Evolutionary conservation across 371 early-diverging fungal species (phyloP), one percentile per base, ranked within the genome.

Genomic region (Mortierella sp.): DNA sequence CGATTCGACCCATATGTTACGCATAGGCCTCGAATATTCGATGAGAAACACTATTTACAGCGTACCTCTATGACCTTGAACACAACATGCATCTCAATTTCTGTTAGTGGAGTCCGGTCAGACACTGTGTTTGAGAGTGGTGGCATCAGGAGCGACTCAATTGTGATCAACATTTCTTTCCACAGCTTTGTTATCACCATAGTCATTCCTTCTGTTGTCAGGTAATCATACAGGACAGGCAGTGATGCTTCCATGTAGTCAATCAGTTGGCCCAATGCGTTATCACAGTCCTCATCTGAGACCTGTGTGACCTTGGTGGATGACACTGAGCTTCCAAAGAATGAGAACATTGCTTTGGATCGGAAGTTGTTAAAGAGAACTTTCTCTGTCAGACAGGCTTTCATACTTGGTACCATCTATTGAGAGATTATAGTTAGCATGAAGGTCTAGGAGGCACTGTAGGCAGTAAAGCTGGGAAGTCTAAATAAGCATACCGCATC

Each of bases 171-270:
- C 11, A 92, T 90, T 64, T 96, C 97, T 73, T 91, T 91, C 98
- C 98, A 98, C 14, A 95, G 90, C 69, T 89, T 90, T 37, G 88
- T 84, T 49, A 97, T 91, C 12, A 97, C 93, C 73, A 93, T 88
- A 43, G 93, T 91, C 79, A 96, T 94, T 68, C 94, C 93, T 30
- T 88, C 87, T 12, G 91, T 88, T n/a, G 95, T 94, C 30, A 97
- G 86, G 64, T 92, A 88, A 35, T 90, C 88, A 68, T 93, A 94
- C 39, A 97, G 81, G 0, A 91, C 91, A 35, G 91, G 92, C 6
- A 98, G 84, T 68, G 97, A 96, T 40, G 87, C 91, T 69, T 98
- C 95, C 66, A 98, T 86, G 73, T 97, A 97, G 76, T 96, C 97
- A 52, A 94, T 86, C n/a, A 96, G 72, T 18, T 93, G 95, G 12